These are phyloP conservation scores for Ophiognomonia clavigignenti-juglandacearum DNA, from an alignment of 2,329 filamentous ascomycete genomes.

Conservation along the genomic window DNA sequence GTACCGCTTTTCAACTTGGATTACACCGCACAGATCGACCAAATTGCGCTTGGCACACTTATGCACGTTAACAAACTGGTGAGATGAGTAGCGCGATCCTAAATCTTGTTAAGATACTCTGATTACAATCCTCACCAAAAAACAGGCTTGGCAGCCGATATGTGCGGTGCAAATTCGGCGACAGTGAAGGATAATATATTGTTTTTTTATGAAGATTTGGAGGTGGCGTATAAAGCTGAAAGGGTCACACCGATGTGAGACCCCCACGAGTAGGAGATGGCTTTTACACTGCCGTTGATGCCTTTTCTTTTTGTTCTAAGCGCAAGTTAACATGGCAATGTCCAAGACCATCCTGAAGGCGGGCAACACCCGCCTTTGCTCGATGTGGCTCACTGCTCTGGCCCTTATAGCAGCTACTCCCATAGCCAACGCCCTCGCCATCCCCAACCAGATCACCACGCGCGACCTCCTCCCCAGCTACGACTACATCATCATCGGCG, in stretches of 20 bases:
- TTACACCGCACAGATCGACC: too few relatives aligned
- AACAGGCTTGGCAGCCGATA: neutral
- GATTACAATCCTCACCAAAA: too few relatives aligned
- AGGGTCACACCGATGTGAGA: neutral
- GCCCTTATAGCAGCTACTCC: conserved; percentile 5
- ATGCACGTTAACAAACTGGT: too few relatives aligned
- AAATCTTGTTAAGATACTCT: too few relatives aligned
- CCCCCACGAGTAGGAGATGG: neutral
- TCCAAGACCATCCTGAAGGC: neutral
- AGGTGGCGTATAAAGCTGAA: neutral
- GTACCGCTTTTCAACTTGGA: too few relatives aligned
- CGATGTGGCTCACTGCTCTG: conserved; percentile 1
- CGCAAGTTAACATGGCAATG: neutral
- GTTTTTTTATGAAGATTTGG: too few relatives aligned
- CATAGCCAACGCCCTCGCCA: conserved; percentile 2
- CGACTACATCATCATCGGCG: conserved; percentile 20
- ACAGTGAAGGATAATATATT: neutral
- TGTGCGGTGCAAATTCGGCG: neutral
- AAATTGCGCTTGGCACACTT: too few relatives aligned
- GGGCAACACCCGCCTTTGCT: conserved; percentile 1
- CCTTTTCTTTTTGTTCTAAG: neutral
- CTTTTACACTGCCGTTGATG: neutral
- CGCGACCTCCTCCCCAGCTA: conserved; percentile 10
- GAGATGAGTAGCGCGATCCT: too few relatives aligned
- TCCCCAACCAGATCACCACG: conserved; percentile 2